Evolutionary conservation across 2,329 filamentous ascomycete species (phyloP).

Genomic region (Westerdykella aurantiaca): DNA sequence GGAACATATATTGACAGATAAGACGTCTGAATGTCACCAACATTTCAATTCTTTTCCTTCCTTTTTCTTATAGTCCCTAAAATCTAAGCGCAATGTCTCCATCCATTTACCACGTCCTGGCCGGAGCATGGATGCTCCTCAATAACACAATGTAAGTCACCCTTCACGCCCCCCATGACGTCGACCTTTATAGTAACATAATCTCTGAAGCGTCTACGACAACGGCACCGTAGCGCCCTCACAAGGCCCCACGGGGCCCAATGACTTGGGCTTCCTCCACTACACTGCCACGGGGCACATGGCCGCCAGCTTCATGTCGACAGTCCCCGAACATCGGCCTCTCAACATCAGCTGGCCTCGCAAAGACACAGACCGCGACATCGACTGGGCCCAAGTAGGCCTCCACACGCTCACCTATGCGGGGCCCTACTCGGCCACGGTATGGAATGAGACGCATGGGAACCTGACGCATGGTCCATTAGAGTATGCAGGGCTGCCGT

Average conservation of each 20-base stretch:
- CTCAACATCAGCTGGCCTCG: slow-evolving; percentile 20
- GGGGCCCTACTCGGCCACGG: slow-evolving; percentile 16
- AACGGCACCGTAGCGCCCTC: neutral
- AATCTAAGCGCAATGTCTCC: too few relatives aligned
- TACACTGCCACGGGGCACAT: slow-evolving; percentile 24
- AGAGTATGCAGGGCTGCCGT: slow-evolving; percentile 21
- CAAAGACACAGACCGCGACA: slow-evolving; percentile 15
- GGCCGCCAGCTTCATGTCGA: slow-evolving; percentile 24
- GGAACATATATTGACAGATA: too few relatives aligned
- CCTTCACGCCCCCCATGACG: neutral
- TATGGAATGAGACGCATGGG: slow-evolving; percentile 13
- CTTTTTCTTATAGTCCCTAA: too few relatives aligned
- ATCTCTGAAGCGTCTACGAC: neutral
- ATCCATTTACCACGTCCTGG: neutral
- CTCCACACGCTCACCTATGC: slow-evolving; percentile 25
- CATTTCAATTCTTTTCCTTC: too few relatives aligned
- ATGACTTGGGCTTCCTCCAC: slow-evolving; percentile 17
- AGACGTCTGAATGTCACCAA: too few relatives aligned
- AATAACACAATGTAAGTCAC: slow-evolving; percentile 3
- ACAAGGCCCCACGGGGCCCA: neutral
- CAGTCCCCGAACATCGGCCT: slow-evolving; percentile 15
- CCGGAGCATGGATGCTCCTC: slow-evolving; percentile 9
- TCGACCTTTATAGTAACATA: neutral
- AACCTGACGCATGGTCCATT: slow-evolving; percentile 26
- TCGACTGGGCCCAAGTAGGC: slow-evolving; percentile 26